These are phyloP conservation scores for Aspergillus panamensis DNA, from an alignment of 495 filamentous ascomycete genomes.

Conservation along the genomic window DNA sequence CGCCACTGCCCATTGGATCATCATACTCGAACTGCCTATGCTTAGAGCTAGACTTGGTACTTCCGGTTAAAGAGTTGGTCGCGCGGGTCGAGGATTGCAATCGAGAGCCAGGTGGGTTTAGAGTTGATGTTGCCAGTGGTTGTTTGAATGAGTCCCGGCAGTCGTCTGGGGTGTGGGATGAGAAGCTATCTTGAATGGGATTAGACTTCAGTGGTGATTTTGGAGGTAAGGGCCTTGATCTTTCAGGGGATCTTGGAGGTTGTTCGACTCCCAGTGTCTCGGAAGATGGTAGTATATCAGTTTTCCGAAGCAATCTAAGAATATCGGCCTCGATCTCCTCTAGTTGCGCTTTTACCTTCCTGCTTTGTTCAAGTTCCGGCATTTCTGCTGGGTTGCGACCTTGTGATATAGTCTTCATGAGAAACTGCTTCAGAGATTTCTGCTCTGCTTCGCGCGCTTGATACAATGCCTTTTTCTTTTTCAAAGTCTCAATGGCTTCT, in stretches of 20 bases:
- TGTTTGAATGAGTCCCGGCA: no score
- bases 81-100: slow-evolving; percentile 10
- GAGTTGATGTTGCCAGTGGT: background rate
- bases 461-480: slow-evolving; percentile 27
- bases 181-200: background rate
- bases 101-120: slow-evolving; percentile 1
- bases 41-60: slow-evolving; percentile 2
- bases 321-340: slow-evolving; percentile 35
- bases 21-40: slow-evolving; percentile 20
- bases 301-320: slow-evolving; percentile 26
- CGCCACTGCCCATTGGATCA: slow-evolving; percentile 17
- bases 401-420: slow-evolving; percentile 36
- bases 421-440: slow-evolving; percentile 30
- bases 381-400: slow-evolving; percentile 34
- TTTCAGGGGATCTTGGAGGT: background rate
- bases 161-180: no score
- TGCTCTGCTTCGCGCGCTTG: slow-evolving; percentile 27
- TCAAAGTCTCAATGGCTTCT: slow-evolving; percentile 34
- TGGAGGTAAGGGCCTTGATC: background rate
- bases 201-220: background rate
- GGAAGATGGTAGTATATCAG: slow-evolving; percentile 17
- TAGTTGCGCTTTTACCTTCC: slow-evolving; percentile 33
- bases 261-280: slow-evolving; percentile 12
- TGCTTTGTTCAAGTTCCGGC: slow-evolving; percentile 38
- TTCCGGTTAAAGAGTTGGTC: slow-evolving; percentile 7